Evolutionary conservation across 2,329 filamentous ascomycete species (phyloP), one percentile per base, ranked within the genome.

Genomic region (Metarhizium anisopliae): DNA sequence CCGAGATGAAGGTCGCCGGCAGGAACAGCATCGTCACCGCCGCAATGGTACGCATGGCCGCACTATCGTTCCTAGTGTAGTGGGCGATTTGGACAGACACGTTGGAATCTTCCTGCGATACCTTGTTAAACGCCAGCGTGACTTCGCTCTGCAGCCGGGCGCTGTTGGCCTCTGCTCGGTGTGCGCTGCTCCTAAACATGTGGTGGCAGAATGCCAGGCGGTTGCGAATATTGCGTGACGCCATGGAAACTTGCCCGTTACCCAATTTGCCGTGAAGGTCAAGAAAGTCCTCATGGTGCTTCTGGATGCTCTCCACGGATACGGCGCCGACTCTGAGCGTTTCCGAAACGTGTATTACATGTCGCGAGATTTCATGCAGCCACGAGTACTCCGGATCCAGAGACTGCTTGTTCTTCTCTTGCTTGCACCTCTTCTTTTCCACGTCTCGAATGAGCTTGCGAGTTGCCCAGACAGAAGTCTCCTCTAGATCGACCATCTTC

Each of bases 141-240:
- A 85, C 73, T 75, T 85, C 65, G 69, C 84, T 66, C 65, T 78
- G 52, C 63, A 86, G 68, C 56, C 83, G 59, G 14, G 73, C 66
- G 13, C 70, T 68, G 61, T 73, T 77, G 0, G 74, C 69, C 0
- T 58, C 57, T 0, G 74, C 68, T 13, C 76, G 68, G 11, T 64
- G 59, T 2, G 67, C 66, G 0, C 76, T 64, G 52, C 67, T 71
- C 16, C 60, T 57, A 1, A 74, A 52, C 16, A 72, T 66, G 18
- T 69, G 64, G 32, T 68, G 63, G 42, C 62, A 65, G 54, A 68
- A 72, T 0, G 61, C 56, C 5, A 77, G 63, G 4, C 68, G 61
- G 35, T 67, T 58, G 29, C 67, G 64, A 1, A 72, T 63, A 4
- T 63, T 59, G 11, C 61, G 55, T 1, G 16, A 38, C 38, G 16